These are phyloP conservation scores for Neohortaea acidophila DNA, from an alignment of 495 filamentous ascomycete genomes.

Conservation along the genomic window DNA sequence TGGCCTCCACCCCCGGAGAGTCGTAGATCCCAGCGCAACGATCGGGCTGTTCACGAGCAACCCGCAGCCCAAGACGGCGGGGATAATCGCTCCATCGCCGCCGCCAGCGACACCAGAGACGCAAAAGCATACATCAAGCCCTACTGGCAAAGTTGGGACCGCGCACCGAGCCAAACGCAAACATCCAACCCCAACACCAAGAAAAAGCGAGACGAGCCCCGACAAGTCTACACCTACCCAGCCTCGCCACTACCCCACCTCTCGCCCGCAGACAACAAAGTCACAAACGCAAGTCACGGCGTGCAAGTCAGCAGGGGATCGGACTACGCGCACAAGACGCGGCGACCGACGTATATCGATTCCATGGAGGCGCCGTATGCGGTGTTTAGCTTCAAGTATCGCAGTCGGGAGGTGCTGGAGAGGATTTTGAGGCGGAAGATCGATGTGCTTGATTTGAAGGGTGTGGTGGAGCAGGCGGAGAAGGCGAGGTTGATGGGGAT, in stretches of 20 bases:
- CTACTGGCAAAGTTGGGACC: slow-evolving; percentile 10
- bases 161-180: neutral
- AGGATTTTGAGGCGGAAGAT: slow-evolving; percentile 14
- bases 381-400: slow-evolving; percentile 35
- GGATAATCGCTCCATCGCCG: too few species aligned
- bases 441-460: neutral
- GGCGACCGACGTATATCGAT: slow-evolving; percentile 30
- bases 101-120: neutral
- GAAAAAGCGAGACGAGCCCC: slow-evolving; percentile 1
- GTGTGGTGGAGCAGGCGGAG: slow-evolving; percentile 6
- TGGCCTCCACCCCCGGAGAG: too few species aligned
- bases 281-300: slow-evolving; percentile 20
- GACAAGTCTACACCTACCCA: slow-evolving; percentile 11
- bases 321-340: slow-evolving; percentile 25
- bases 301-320: slow-evolving; percentile 26
- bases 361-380: slow-evolving; percentile 31
- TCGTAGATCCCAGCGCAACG: too few species aligned
- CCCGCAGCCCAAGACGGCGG: too few species aligned
- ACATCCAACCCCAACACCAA: neutral
- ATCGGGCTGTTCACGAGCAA: too few species aligned
- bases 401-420: slow-evolving; percentile 20
- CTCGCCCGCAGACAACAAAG: slow-evolving; percentile 13
- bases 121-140: slow-evolving; percentile 7
- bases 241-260: slow-evolving; percentile 9
- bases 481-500: slow-evolving; percentile 13